A percentile compares a stretch with the other conserved stretches of the same genome.
phyloP scores from a whole-genome alignment of 768 basidiomycete genomes.

The Tulasnella sp. region DNA sequence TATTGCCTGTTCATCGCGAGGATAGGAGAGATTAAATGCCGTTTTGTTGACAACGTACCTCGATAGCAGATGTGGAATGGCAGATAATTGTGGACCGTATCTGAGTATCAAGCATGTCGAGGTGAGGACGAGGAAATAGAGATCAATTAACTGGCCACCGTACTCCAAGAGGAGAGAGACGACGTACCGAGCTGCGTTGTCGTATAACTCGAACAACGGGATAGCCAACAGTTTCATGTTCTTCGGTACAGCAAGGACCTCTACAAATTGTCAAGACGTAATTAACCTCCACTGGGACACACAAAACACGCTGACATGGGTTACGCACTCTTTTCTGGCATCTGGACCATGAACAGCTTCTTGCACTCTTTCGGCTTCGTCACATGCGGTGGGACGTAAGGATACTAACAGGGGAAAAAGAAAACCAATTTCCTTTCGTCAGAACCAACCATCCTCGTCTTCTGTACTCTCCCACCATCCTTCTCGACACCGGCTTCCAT shows the following conservation, averaged over 20 bases:
- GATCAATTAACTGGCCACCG: not conserved
- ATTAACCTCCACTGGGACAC: not conserved
- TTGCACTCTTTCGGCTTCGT: conserved; percentile 98
- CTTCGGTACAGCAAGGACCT: conserved; percentile 92
- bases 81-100: conserved; percentile 91
- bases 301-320: not conserved
- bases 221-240: conserved; percentile 99
- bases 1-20: not conserved
- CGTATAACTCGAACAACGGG: conserved; percentile 94
- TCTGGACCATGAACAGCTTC: conserved; percentile 89
- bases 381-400: conserved; percentile 91
- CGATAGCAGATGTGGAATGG: conserved; percentile 88
- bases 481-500: not conserved
- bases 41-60: conserved; percentile 47
- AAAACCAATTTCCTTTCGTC: not conserved
- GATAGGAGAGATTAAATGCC: not conserved
- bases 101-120: conserved; percentile 37
- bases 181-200: conserved; percentile 81
- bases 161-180: conserved; percentile 18
- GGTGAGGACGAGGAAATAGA: not conserved
- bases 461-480: not conserved
- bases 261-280: conserved; percentile 44
- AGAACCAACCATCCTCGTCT: not conserved
- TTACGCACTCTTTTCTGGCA: conserved; percentile 86
- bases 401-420: conserved; percentile 58